Conservation (phyloP, 1,139 yeast genomes). For the Diutina mesorugosa region DNA sequence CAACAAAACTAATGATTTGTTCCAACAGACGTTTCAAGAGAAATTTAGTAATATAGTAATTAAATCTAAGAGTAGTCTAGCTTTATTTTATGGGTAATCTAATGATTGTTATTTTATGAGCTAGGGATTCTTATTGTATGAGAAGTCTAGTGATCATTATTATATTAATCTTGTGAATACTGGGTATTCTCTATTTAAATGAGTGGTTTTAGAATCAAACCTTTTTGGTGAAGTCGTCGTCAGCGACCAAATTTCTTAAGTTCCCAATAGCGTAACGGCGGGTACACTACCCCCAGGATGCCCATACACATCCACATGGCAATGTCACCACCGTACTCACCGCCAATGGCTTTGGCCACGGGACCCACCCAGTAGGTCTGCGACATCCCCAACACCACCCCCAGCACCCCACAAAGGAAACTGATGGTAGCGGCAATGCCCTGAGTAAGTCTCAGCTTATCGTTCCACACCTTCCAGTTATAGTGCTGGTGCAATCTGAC, state of each 20-base stretch:
- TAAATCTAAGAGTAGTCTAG: no score
- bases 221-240: no score
- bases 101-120: no score
- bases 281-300: constrained; percentile 53
- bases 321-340: constrained; percentile 54
- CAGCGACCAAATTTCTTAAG: constrained; percentile 38
- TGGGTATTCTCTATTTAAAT: no score
- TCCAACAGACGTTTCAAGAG: no score
- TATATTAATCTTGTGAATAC: no score
- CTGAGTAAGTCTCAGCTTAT: constrained; percentile 37
- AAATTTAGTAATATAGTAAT: no score
- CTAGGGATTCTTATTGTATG: no score
- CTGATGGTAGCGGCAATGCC: constrained; percentile 55
- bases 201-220: no score
- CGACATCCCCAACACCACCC: constrained; percentile 75
- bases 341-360: constrained; percentile 41
- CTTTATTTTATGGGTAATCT: no score
- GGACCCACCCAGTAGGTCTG: constrained; percentile 73
- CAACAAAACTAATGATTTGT: no score
- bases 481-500: constrained; percentile 17
- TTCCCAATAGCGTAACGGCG: constrained; percentile 52
- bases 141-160: no score
- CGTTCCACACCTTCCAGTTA: constrained; percentile 61
- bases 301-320: constrained; percentile 79
- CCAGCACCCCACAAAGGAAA: constrained; percentile 53